These are phyloP conservation scores for Elsinoe batatas DNA, from an alignment of 2,329 filamentous ascomycete species.

Conservation along the genomic window DNA sequence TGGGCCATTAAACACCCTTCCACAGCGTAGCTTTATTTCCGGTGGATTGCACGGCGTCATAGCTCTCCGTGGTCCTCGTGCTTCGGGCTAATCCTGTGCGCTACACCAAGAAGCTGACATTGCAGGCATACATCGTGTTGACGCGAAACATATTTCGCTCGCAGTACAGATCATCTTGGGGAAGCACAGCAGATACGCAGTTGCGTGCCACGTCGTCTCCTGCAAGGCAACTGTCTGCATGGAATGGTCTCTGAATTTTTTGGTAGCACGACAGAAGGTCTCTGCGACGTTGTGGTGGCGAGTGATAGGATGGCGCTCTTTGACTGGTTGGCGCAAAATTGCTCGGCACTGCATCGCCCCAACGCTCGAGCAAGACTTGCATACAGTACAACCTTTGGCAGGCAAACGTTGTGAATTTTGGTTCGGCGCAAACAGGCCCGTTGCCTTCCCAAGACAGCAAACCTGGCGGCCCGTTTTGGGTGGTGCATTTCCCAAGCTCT, in stretches of 20 bases:
- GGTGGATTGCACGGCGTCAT: conserved; percentile 5
- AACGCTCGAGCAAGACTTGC: neutral
- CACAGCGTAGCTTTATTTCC: neutral
- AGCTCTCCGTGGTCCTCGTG: neutral
- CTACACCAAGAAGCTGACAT: neutral
- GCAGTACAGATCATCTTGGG: neutral
- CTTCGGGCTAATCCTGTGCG: conserved; percentile 2
- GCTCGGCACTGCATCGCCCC: conserved; percentile 9
- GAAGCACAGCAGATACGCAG: neutral
- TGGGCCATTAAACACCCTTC: no score
- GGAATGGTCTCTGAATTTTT: conserved; percentile 1
- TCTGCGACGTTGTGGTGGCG: conserved; percentile 3
- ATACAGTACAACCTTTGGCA: neutral
- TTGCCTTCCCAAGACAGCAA: conserved; percentile 9
- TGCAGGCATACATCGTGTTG: neutral
- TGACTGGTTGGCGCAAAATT: neutral
- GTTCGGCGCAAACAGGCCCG: conserved; percentile 1
- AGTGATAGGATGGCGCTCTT: neutral
- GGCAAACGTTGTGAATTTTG: neutral
- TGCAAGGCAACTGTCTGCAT: neutral
- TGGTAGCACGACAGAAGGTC: neutral
- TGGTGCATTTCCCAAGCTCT: neutral
- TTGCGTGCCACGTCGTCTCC: neutral
- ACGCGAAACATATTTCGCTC: neutral
- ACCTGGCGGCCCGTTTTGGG: neutral